Conservation (phyloP, 176 grass and related monocot species). For the Pontederia paniculata region DNA sequence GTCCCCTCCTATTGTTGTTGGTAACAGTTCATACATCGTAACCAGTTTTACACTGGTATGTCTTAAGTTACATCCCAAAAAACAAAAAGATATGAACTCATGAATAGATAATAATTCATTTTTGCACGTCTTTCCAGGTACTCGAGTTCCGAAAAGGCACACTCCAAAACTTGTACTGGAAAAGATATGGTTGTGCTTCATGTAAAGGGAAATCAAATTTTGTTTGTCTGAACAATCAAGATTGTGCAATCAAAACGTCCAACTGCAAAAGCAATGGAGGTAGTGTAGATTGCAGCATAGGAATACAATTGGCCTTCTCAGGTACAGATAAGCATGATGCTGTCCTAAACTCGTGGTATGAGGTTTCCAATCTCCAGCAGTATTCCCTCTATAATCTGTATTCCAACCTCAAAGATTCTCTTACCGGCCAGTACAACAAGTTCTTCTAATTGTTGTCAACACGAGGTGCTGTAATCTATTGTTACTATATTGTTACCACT, state of each 20-base stretch:
- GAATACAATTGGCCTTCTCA: conserved; percentile 76
- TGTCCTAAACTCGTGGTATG: conserved; percentile 84
- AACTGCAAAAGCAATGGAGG: conserved; percentile 60
- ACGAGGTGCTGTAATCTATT: too few relatives aligned
- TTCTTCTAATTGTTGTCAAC: conserved; percentile 32
- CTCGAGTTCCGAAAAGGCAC: conserved; percentile 83
- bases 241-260: conserved; percentile 37
- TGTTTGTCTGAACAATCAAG: conserved; percentile 51
- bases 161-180: conserved; percentile 79
- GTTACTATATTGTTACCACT: too few relatives aligned
- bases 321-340: conserved; percentile 72
- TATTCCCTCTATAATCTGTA: conserved; percentile 67
- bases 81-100: too few relatives aligned
- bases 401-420: conserved; percentile 70
- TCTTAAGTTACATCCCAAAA: neutral
- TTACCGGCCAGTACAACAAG: conserved; percentile 41
- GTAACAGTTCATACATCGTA: conserved; percentile 39
- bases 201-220: conserved; percentile 50
- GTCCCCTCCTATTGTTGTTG: conserved; percentile 45
- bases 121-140: conserved; percentile 22
- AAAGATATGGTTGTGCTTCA: conserved; percentile 42
- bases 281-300: conserved; percentile 49
- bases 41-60: conserved; percentile 81
- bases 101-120: too few relatives aligned
- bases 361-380: conserved; percentile 78